Evolutionary conservation across 78 protist species (phyloP).

Genomic region (Mantamonas sphyraenae): DNA sequence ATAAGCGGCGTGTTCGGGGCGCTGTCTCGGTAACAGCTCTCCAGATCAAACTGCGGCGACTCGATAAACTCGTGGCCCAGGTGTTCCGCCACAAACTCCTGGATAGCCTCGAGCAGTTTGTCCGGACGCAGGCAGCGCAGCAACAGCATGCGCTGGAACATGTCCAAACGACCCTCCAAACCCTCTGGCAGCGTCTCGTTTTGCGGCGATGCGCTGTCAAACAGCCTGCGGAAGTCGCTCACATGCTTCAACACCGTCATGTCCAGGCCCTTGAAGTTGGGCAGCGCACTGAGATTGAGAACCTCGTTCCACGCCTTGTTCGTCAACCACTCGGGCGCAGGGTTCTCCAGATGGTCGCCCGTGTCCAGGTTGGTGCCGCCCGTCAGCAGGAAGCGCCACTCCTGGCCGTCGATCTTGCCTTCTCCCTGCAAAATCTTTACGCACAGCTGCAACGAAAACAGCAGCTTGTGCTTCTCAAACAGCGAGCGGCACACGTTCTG

Average conservation of each 20-base stretch:
- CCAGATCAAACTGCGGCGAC: conserved; percentile 84
- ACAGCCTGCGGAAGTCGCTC: conserved; percentile 10
- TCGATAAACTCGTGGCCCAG: conserved; percentile 56
- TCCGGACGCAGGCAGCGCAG: conserved; percentile 69
- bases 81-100: conserved; percentile 29
- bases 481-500: conserved; percentile 77
- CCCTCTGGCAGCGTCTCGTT: conserved; percentile 22
- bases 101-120: conserved; percentile 27
- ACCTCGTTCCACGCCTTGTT: conserved; percentile 58
- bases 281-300: conserved; percentile 22
- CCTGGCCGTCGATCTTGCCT: conserved; percentile 15
- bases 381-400: conserved; percentile 62
- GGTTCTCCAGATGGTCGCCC: background rate
- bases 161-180: conserved; percentile 20
- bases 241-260: background rate
- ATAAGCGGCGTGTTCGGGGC: conserved; percentile 57
- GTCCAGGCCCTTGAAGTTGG: conserved; percentile 27
- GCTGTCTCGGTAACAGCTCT: conserved; percentile 49
- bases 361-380: conserved; percentile 23
- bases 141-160: conserved; percentile 46
- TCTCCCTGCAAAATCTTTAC: conserved; percentile 26
- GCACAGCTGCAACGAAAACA: conserved; percentile 60
- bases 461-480: conserved; percentile 72
- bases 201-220: conserved; percentile 27
- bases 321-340: conserved; percentile 49